These are phyloP conservation scores for Quercus parvula DNA, from an alignment of 306 rosid species.

Conservation along the genomic window DNA sequence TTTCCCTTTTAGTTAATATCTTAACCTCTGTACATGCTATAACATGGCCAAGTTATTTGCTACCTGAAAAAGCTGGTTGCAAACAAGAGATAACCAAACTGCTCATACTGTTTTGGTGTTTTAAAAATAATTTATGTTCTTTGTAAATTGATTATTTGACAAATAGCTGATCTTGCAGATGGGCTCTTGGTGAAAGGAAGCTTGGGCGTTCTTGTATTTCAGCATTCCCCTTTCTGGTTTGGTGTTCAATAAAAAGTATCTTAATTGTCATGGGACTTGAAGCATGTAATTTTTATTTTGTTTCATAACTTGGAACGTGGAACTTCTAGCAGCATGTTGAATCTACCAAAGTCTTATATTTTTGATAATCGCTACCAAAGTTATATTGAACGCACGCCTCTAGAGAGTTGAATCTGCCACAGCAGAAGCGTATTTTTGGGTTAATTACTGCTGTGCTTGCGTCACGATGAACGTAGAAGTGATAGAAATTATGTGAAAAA, in stretches of 20 bases:
- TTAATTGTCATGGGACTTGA: constrained; percentile 13
- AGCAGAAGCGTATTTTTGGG: too few species aligned
- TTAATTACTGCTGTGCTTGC: too few species aligned
- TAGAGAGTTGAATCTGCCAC: too few species aligned
- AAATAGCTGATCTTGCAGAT: constrained; percentile 34
- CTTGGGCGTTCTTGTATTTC: constrained; percentile 7
- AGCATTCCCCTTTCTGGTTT: constrained; percentile 5
- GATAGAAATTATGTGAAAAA: too few species aligned
- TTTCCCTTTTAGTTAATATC: not conserved
- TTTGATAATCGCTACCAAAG: too few species aligned
- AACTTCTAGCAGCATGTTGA: not conserved
- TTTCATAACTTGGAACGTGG: not conserved
- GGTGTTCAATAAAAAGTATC: constrained; percentile 17
- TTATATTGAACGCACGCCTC: too few species aligned
- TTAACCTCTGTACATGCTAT: not conserved
- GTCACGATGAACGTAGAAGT: too few species aligned
- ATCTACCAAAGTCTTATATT: too few species aligned
- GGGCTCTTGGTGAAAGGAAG: constrained; percentile 25
- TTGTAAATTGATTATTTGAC: constrained; percentile 18
- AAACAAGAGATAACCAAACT: not conserved
- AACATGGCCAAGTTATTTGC: not conserved
- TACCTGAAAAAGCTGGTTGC: not conserved
- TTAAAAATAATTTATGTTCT: not conserved
- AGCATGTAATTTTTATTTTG: constrained; percentile 10
- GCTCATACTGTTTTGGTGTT: not conserved